These are phyloP conservation scores for Alternaria novae-zelandiae DNA, from an alignment of 2,329 filamentous ascomycete genomes.

Conservation along the genomic window DNA sequence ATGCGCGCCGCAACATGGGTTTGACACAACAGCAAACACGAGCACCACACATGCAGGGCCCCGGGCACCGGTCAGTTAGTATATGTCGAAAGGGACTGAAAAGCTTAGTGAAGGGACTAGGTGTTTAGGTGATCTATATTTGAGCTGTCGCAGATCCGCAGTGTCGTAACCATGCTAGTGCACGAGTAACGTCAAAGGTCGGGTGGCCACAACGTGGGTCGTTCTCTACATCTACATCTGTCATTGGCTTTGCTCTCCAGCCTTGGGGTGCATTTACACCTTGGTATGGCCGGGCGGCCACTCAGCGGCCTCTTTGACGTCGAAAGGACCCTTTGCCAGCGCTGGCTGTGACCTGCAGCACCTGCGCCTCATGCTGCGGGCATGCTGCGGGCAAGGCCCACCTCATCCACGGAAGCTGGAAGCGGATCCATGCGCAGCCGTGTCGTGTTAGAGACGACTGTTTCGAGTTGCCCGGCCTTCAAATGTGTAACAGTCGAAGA, in stretches of 20 bases:
- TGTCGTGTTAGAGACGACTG: neutral
- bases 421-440: constrained; percentile 15
- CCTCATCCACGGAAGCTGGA: constrained; percentile 5
- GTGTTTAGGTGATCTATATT: constrained; percentile 33
- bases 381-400: constrained; percentile 15
- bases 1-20: constrained; percentile 16
- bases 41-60: constrained; percentile 25
- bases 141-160: constrained; percentile 35
- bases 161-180: constrained; percentile 27
- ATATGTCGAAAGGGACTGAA: constrained; percentile 11
- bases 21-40: constrained; percentile 28
- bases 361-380: constrained; percentile 21
- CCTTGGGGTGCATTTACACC: constrained; percentile 3
- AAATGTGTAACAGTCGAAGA: neutral
- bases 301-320: constrained; percentile 1
- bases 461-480: neutral
- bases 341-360: constrained; percentile 4
- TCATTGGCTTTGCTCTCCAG: constrained; percentile 8
- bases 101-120: constrained; percentile 24
- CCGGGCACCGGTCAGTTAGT: constrained; percentile 14
- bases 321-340: constrained; percentile 4
- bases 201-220: constrained; percentile 27
- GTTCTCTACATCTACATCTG: neutral
- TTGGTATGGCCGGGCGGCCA: constrained; percentile 1
- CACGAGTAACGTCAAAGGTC: constrained; percentile 15